Evolutionary conservation across 371 early-diverging fungal species (phyloP).

Genomic region (Apophysomyces sp.): DNA sequence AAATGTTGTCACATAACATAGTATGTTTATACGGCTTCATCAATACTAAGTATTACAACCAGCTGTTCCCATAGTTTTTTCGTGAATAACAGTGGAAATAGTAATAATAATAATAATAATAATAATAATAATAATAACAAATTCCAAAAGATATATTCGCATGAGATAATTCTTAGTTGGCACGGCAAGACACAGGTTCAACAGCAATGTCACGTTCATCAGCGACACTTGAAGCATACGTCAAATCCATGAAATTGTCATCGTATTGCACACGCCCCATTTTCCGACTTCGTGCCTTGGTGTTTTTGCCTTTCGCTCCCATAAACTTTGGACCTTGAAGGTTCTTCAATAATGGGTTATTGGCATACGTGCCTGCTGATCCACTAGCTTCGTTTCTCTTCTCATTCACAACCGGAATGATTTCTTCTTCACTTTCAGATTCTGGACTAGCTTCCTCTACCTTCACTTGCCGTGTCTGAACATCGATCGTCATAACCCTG

Average conservation of each 20-base stretch:
- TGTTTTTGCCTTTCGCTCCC: conserved; percentile 17
- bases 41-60: too few species aligned
- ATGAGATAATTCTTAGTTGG: background rate
- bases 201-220: conserved; percentile 21
- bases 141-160: background rate
- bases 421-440: conserved; percentile 26
- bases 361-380: conserved; percentile 41
- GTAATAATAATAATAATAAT: too few species aligned
- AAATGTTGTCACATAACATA: too few species aligned
- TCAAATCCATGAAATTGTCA: conserved; percentile 23
- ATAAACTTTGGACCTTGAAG: conserved; percentile 33
- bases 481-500: conserved; percentile 72
- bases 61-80: too few species aligned
- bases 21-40: too few species aligned
- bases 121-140: too few species aligned
- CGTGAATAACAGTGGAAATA: too few species aligned
- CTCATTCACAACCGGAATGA: background rate
- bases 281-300: conserved; percentile 16
- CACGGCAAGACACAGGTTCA: conserved; percentile 11
- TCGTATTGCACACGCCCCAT: conserved; percentile 36
- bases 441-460: conserved; percentile 31
- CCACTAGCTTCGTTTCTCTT: background rate
- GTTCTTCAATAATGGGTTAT: conserved; percentile 43
- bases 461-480: conserved; percentile 54
- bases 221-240: conserved; percentile 21